These are phyloP conservation scores for Fusarium pseudoanthophilum DNA, from an alignment of 2,329 filamentous ascomycete genomes.

Conservation along the genomic window DNA sequence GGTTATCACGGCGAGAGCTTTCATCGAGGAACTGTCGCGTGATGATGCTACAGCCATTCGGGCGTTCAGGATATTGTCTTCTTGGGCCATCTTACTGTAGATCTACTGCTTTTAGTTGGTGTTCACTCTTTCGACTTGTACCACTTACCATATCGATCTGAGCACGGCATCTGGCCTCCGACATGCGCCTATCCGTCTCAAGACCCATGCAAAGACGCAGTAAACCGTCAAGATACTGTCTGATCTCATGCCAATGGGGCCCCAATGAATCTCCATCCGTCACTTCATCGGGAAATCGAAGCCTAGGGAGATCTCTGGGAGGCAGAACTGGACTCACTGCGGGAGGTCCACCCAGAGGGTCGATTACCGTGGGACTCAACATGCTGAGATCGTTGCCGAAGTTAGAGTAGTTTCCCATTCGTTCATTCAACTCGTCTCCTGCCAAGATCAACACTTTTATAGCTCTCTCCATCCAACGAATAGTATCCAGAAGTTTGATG, in stretches of 20 bases:
- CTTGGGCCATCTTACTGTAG: slow-evolving; percentile 61
- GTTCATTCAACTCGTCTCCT: slow-evolving; percentile 55
- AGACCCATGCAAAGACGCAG: slow-evolving; percentile 57
- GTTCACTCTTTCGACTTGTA: no score
- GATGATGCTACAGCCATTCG: slow-evolving; percentile 54
- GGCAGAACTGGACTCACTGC: slow-evolving; percentile 44
- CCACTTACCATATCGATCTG: slow-evolving; percentile 58
- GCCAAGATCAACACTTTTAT: slow-evolving; percentile 56
- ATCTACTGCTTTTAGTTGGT: slow-evolving; percentile 47
- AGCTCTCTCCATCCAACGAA: slow-evolving; percentile 60
- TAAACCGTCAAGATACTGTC: slow-evolving; percentile 58
- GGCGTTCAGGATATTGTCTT: slow-evolving; percentile 59
- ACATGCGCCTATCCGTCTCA: slow-evolving; percentile 59
- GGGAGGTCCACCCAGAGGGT: slow-evolving; percentile 37
- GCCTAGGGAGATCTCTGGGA: slow-evolving; percentile 30
- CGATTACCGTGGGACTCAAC: slow-evolving; percentile 40
- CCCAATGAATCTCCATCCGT: slow-evolving; percentile 47
- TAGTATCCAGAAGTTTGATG: slow-evolving; percentile 58
- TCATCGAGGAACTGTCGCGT: slow-evolving; percentile 60
- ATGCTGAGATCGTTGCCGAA: slow-evolving; percentile 42
- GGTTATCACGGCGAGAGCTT: slow-evolving; percentile 59
- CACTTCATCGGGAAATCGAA: slow-evolving; percentile 28
- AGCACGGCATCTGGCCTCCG: slow-evolving; percentile 58
- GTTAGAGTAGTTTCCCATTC: slow-evolving; percentile 38
- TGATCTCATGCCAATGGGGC: slow-evolving; percentile 58